Percentiles rank a stretch among this genome's conserved stretches.
phyloP scores from a whole-genome alignment of 495 filamentous ascomycete genomes.

The Evernia prunastri region DNA sequence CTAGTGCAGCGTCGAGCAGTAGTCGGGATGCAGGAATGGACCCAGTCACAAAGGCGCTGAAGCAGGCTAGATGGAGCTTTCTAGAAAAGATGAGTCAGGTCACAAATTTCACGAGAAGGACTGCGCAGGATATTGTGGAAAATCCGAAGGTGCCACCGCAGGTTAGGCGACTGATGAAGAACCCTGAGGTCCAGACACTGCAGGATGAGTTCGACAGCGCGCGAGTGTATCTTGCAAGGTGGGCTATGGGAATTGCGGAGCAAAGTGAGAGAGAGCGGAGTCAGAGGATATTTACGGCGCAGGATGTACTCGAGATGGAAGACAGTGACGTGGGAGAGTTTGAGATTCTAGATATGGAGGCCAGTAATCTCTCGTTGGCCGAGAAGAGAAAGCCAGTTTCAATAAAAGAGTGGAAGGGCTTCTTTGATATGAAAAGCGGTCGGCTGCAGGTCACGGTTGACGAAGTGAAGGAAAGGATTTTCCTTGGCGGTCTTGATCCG shows the following conservation, averaged over 20 bases:
- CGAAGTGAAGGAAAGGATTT: conserved; percentile 92
- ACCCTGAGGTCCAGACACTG: conserved; percentile 89
- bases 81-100: conserved; percentile 93
- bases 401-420: conserved; percentile 78
- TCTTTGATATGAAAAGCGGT: conserved; percentile 70
- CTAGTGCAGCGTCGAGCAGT: conserved; percentile 28
- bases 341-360: conserved; percentile 81
- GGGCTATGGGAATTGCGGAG: conserved; percentile 98
- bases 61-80: conserved; percentile 93
- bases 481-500: conserved; percentile 86
- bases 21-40: conserved; percentile 79
- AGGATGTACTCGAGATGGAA: conserved; percentile 88
- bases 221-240: conserved; percentile 83
- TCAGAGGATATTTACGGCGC: conserved; percentile 84
- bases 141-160: conserved; percentile 84
- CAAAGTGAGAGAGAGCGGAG: conserved; percentile 82
- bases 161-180: conserved; percentile 74
- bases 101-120: conserved; percentile 86
- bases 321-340: conserved; percentile 92
- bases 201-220: conserved; percentile 97
- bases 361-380: conserved; percentile 58
- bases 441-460: conserved; percentile 70
- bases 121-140: conserved; percentile 84
- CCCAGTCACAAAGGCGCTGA: conserved; percentile 87
- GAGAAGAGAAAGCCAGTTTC: conserved; percentile 72